Percentiles rank a stretch among this genome's conserved stretches.
Conservation (phyloP, 2,329 filamentous ascomycete genomes). For the Fusarium sp. region DNA sequence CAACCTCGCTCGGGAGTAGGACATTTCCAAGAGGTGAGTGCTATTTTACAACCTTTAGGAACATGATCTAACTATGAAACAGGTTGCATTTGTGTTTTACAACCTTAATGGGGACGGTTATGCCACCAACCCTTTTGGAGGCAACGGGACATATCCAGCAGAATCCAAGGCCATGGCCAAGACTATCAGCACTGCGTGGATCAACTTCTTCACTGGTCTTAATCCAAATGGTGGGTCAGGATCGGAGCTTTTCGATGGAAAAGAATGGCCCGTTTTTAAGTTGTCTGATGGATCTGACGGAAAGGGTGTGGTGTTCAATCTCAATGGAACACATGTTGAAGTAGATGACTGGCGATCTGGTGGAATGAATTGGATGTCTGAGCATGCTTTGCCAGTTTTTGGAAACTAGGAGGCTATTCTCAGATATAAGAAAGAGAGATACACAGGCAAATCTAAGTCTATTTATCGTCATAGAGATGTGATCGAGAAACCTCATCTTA, state of each 20-base stretch:
- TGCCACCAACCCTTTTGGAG: conserved; percentile 49
- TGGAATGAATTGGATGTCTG: conserved; percentile 50
- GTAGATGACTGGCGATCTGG: conserved; percentile 49
- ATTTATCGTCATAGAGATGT: background rate
- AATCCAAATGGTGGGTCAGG: conserved; percentile 47
- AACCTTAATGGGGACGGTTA: conserved; percentile 53
- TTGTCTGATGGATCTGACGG: conserved; percentile 32
- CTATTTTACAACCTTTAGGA: fast-evolving
- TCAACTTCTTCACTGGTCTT: conserved; percentile 48
- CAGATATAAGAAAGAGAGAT: background rate
- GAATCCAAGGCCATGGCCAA: conserved; percentile 47
- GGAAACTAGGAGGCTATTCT: conserved; percentile 35
- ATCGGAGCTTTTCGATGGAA: background rate
- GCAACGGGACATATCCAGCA: conserved; percentile 45
- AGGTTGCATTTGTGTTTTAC: conserved; percentile 59
- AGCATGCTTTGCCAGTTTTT: conserved; percentile 48
- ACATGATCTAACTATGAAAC: background rate
- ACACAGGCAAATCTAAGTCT: no score
- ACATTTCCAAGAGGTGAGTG: conserved; percentile 56
- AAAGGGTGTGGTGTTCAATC: conserved; percentile 49
- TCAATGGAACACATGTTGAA: conserved; percentile 46
- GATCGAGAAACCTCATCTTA: no score
- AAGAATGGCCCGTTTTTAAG: conserved; percentile 49
- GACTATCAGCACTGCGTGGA: conserved; percentile 51
- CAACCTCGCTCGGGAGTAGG: conserved; percentile 42